Evolutionary conservation across 768 basidiomycete species (phyloP), one percentile per base, ranked within the genome.

Genomic region (Coprinopsis cinerea): DNA sequence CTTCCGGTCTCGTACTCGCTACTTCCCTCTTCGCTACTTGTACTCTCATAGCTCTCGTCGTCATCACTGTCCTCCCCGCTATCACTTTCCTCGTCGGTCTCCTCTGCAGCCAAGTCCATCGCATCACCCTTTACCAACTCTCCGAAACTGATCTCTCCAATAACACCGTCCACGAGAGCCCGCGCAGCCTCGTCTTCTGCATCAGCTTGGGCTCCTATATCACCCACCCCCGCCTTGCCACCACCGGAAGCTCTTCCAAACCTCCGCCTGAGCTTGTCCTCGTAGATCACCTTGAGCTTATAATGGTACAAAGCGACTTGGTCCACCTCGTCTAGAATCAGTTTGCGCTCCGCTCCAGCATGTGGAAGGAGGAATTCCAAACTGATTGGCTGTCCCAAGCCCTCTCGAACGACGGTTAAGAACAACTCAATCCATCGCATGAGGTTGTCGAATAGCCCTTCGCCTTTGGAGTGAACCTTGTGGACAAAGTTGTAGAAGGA

Each of bases 401-500:
- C 96, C 53, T 94, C 92, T 10, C 96, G 87, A 41, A 93, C 80
- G 47, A 88, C 79, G 22, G 87, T 88, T 52, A 98, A 75, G 72
- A 98, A 98, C 28, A 90, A 79, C 66, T 98, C 94, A 64, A 96
- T 87, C 96, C 96, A 99, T 32, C 75, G 79, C 92, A 97, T 97
- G 50, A 99, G 81, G 59, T 77, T 81, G 60, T 93, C 88, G 64
- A 99, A 99, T 11, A 99, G 76, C 18, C 85, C 87, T 60, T 93
- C 87, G 28, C 96, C 96, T 63, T 97, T 97, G 39, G 92, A 85
- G 61, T 99, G 96, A 1, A 99, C 96, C 58, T 95, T 96, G 78
- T 99, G 92, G 23, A 99, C 94, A 62, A 99, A 99, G 51, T 77
- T 75, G 73, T 99, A 99, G 71, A 98, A 98, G 0, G 92, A 70